Base-by-base conservation (phyloP, 208 protist genomes). In the Strigomonas galati region DNA sequence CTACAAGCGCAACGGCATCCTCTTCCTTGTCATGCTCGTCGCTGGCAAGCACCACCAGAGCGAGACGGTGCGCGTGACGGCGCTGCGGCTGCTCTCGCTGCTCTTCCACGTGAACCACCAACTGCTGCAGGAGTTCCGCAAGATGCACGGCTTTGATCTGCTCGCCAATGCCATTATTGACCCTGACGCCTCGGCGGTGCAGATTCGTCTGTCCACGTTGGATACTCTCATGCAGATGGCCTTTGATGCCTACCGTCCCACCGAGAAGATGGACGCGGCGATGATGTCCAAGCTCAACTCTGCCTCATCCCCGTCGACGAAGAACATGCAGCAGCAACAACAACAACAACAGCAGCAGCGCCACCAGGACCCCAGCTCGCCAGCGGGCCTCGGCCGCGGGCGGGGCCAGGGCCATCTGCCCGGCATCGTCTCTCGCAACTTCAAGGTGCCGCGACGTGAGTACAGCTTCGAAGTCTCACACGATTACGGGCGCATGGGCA, bases 171-270 rank as follows among this genome's bases (percentile, higher is more conserved):
- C 71, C 0, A 76, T 76, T 61, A 64, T 62, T 10, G 55, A 27
- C 40, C 48, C 71, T 21, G 35, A 40, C 1, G 21, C 67, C 15
- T 69, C 70, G 32, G 30, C 48, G 3, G 79, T 95, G 30, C 85
- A 81, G 6, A 67, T 92, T 31, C 70, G 79, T 27, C 66, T 93
- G 5, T 69, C 78, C 58, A 95, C 86, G 0, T 79, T 93, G 24
- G 78, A 92, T 59, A 90, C 84, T 55, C 77, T 95, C 37, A 89
- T 93, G 59, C 79, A 91, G 52, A 83, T 95, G 76, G 79, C 82
- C 35, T 89, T 95, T 65, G 84, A 93, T 54, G 72, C 69, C 49
- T 87, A 87, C 49, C 78, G 77, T 12, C 84, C 72, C 23, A 74
- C 73, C 40, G 69, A 76, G 64, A 75, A 56, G 3, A 61, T 35